A percentile compares a stretch with the other conserved stretches of the same genome.
phyloP scores from a whole-genome alignment of 2,329 filamentous ascomycete species.

The Fusarium fujikuroi region DNA sequence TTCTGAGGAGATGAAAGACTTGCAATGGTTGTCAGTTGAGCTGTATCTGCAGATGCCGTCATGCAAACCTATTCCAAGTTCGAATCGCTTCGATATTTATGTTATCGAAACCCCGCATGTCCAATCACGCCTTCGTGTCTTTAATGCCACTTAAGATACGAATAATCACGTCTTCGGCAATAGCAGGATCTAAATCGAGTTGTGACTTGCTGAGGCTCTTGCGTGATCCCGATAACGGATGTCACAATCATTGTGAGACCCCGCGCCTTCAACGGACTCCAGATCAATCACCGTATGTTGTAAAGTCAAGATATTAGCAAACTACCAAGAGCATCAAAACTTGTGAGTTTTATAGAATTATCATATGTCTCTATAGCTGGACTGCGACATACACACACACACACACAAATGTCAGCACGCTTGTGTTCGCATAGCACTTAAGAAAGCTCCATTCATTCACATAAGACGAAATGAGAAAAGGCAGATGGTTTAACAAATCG shows the following conservation, averaged over 20 bases:
- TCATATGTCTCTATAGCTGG: no score
- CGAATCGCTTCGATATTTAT: not conserved
- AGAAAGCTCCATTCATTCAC: not conserved
- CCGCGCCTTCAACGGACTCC: not conserved
- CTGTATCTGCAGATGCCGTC: not conserved
- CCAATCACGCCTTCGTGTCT: not conserved
- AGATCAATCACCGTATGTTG: not conserved
- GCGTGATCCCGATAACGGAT: slow-evolving; percentile 18
- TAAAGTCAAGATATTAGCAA: accelerated
- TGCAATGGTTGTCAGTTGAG: not conserved
- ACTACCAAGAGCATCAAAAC: accelerated
- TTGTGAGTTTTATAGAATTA: no score
- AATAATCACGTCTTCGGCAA: not conserved
- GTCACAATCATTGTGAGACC: not conserved
- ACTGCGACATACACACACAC: no score
- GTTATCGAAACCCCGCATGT: not conserved
- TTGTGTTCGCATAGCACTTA: accelerated
- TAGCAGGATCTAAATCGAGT: not conserved
- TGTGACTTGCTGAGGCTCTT: not conserved
- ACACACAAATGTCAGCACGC: not conserved
- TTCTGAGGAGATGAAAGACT: not conserved
- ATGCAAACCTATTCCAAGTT: not conserved
- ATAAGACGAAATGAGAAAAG: accelerated
- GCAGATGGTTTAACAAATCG: not conserved
- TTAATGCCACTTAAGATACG: not conserved